Conservation (phyloP, 306 rosid genomes). For the Cucurbita pepo region DNA sequence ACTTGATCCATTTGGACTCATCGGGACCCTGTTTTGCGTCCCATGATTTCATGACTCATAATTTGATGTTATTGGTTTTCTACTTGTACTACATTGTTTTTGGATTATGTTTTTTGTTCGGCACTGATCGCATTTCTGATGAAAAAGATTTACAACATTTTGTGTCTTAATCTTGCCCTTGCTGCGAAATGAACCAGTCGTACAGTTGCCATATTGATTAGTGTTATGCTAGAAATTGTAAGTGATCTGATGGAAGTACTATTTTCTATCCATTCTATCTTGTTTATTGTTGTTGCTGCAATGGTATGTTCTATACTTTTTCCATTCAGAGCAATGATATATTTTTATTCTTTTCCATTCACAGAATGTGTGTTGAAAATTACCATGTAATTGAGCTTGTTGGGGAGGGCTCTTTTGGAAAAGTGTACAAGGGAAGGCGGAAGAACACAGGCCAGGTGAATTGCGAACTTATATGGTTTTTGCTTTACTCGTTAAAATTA, state of each 20-base stretch:
- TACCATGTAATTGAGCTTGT: constrained; percentile 94
- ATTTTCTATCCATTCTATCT: background rate
- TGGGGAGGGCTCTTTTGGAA: constrained; percentile 98
- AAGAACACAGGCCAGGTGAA: constrained; percentile 71
- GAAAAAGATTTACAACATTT: background rate
- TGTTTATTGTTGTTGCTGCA: background rate
- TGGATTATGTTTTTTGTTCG: background rate
- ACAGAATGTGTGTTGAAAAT: constrained; percentile 69
- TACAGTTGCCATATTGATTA: too few relatives aligned
- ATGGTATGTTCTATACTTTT: background rate
- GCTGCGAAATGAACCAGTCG: too few relatives aligned
- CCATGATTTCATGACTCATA: background rate
- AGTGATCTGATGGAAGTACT: too few relatives aligned
- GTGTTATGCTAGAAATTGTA: too few relatives aligned
- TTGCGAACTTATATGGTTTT: background rate
- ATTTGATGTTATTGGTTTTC: background rate
- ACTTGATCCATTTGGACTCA: background rate
- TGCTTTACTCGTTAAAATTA: background rate
- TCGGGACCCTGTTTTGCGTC: background rate
- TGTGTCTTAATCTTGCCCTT: too few relatives aligned
- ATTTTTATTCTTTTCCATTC: background rate
- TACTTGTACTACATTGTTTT: background rate
- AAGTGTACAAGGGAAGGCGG: constrained; percentile 87
- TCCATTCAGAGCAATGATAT: background rate
- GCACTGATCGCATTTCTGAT: background rate